Evolutionary conservation across 148 eudicot species (phyloP).

Genomic region (Tetragonia tetragonoides): DNA sequence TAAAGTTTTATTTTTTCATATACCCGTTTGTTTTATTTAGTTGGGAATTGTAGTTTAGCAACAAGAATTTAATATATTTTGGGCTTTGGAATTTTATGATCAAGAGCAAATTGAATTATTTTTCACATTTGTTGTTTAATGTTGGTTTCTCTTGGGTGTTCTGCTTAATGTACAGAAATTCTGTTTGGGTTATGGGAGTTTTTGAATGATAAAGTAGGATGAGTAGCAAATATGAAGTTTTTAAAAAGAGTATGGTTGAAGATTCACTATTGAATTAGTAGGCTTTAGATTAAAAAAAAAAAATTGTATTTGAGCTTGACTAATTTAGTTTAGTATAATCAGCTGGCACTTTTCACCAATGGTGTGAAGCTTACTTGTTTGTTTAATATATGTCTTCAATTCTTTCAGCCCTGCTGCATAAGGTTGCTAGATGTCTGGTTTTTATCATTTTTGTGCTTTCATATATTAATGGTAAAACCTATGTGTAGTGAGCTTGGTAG

Average conservation of each 20-base stretch:
- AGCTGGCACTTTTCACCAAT: neutral
- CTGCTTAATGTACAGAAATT: neutral
- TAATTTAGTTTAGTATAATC: neutral
- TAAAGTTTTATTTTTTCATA: constrained; percentile 13
- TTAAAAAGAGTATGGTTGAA: neutral
- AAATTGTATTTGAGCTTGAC: neutral
- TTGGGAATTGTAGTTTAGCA: neutral
- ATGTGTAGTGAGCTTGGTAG: neutral
- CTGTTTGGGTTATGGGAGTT: neutral
- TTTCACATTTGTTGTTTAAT: neutral
- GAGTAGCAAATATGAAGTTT: neutral
- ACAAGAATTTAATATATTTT: neutral
- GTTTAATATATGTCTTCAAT: neutral
- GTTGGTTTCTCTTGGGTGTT: neutral
- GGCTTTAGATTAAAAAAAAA: neutral
- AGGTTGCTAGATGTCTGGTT: neutral
- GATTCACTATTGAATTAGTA: neutral
- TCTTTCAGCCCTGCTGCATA: neutral
- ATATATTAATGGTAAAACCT: neutral
- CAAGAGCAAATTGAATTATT: neutral
- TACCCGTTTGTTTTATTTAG: neutral
- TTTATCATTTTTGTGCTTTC: no score
- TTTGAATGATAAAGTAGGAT: neutral
- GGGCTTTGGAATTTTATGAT: neutral
- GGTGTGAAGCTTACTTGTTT: neutral